Evolutionary conservation across 2,329 filamentous ascomycete genomes (phyloP), one percentile per base, ranked within the genome.

Genomic region (Trichophyton mentagrophytes): DNA sequence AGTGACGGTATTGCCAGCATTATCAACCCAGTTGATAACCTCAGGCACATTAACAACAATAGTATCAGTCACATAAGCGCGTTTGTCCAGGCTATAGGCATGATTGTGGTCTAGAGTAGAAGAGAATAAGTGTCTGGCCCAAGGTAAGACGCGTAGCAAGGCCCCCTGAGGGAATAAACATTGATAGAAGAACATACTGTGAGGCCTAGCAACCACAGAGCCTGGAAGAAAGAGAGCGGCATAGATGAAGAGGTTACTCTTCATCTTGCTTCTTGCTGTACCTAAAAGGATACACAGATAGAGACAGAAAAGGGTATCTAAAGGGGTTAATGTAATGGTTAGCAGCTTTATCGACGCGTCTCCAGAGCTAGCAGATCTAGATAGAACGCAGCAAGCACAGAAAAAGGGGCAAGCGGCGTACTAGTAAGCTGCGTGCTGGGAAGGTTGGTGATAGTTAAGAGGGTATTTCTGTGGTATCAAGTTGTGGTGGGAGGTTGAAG

Each of bases 1-100:
- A 46, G 74, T 76, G 63, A 84, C 65, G 2, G 78, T 74, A n/a
- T 78, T 74, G 60, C 83, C 82, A 61, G 79, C 69, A 64, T 80
- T 72, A 67, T 88, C 78, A 53, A 86, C 81, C 71, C 81, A 86
- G 66, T 87, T 78, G 30, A 84, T 69, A 22, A 79, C 77, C 57
- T 80, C 74, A 61, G 80, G 74, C 4, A 77, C 75, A 8, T 76
- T 78, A 11, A 76, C 70, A 36, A 68, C 64, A 57, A 66, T 60
- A 60, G 69, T 65, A 47, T 70, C 69, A 51, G 73, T 71, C 55
- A 75, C 66, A 8, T 71, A 67, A 63, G 75, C 71, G 3, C 72
- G 72, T n/a, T 74, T 65, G 71, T 67, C 60, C 63, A 68, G 60
- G 66, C 72, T 27, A 67, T 75, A 69, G 62, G 66, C 68, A 68